These are phyloP conservation scores for Clavispora vitiphila DNA, from an alignment of 805 yeast species.

Conservation along the genomic window DNA sequence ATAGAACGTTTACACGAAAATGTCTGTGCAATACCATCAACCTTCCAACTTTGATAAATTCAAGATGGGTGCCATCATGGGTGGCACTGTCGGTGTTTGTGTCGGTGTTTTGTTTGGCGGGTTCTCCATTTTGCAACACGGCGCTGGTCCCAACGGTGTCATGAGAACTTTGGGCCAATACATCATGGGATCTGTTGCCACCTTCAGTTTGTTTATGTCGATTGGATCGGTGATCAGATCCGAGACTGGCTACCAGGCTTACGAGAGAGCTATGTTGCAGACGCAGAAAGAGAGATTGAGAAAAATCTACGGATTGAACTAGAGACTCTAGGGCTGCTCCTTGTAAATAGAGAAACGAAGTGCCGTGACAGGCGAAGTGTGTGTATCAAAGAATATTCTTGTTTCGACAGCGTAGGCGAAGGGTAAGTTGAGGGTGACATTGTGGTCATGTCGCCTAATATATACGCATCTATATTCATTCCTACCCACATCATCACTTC, in stretches of 20 bases:
- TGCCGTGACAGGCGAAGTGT: neutral
- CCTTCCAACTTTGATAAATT: constrained; percentile 93
- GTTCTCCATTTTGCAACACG: constrained; percentile 80
- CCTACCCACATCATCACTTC: too few relatives aligned
- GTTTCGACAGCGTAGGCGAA: neutral
- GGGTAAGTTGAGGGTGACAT: neutral
- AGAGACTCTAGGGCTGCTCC: neutral
- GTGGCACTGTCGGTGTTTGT: constrained; percentile 86
- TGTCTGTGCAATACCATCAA: constrained; percentile 33
- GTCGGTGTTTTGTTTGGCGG: constrained; percentile 95
- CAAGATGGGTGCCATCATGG: constrained; percentile 99
- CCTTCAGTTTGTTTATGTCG: constrained; percentile 94
- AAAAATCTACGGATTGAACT: constrained; percentile 13
- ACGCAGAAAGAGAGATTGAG: constrained; percentile 14
- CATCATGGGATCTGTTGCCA: constrained; percentile 93
- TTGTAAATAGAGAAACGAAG: constrained; percentile 5
- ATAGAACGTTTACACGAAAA: too few relatives aligned
- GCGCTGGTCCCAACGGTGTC: constrained; percentile 98
- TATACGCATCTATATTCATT: too few relatives aligned
- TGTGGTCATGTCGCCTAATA: too few relatives aligned
- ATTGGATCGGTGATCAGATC: constrained; percentile 90
- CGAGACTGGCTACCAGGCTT: constrained; percentile 39
- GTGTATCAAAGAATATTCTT: neutral
- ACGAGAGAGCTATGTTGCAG: constrained; percentile 15
- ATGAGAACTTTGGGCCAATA: constrained; percentile 96